phyloP scores from a whole-genome alignment of 2,329 filamentous ascomycete species.

The Didymella sp. region DNA sequence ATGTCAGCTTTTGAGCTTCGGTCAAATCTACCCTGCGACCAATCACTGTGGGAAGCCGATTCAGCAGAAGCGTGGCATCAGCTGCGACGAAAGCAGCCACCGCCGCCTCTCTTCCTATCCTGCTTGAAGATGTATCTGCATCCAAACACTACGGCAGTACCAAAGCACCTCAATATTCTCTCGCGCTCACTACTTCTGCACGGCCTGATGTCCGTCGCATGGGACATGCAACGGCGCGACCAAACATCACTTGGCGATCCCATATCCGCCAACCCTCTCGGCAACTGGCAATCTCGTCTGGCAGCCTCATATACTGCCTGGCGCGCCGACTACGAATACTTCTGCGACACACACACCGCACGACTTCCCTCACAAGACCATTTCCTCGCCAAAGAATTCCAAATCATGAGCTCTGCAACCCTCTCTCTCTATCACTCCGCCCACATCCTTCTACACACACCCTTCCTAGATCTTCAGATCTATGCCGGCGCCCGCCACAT shows the following conservation, averaged over 20 bases:
- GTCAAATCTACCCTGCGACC: conserved; percentile 62
- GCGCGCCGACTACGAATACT: conserved; percentile 64
- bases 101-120: conserved; percentile 56
- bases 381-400: conserved; percentile 52
- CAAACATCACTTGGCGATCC: conserved; percentile 63
- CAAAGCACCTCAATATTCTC: conserved; percentile 57
- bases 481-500: conserved; percentile 67
- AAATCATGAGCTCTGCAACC: conserved; percentile 58
- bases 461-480: conserved; percentile 68
- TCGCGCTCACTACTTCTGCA: conserved; percentile 64
- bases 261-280: conserved; percentile 47
- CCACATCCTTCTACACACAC: conserved; percentile 63
- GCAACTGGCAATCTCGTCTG: conserved; percentile 61
- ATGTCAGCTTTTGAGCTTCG: conserved; percentile 71
- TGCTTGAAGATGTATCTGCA: conserved; percentile 65
- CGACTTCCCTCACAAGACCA: conserved; percentile 37
- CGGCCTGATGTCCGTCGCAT: conserved; percentile 68
- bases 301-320: conserved; percentile 63
- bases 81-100: conserved; percentile 49
- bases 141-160: conserved; percentile 43
- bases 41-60: conserved; percentile 64
- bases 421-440: conserved; percentile 66
- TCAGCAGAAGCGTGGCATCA: conserved; percentile 61
- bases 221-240: conserved; percentile 68
- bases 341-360: conserved; percentile 51